Conservation (phyloP, 1,284 basidiomycete species). For the Marasmius oreades region DNA sequence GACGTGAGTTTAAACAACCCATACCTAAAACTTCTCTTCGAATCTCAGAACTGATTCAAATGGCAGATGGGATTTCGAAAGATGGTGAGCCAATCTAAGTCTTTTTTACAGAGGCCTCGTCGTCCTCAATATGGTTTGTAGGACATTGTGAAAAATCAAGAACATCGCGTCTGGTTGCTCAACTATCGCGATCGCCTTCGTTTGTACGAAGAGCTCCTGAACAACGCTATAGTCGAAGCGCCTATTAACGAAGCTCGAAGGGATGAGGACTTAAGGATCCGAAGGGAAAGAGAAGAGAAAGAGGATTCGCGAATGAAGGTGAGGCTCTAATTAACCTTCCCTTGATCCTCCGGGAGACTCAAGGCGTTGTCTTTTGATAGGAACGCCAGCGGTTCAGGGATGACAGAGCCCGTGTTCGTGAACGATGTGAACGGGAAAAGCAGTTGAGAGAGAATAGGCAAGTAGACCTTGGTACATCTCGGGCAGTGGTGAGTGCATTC, state of each 20-base stretch:
- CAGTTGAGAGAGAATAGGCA: background rate
- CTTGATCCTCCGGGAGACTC: background rate
- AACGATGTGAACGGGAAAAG: background rate
- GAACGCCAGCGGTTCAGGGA: background rate
- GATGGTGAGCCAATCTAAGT: background rate
- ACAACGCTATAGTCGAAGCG: background rate
- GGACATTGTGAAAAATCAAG: background rate
- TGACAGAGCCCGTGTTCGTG: background rate
- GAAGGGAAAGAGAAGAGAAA: background rate
- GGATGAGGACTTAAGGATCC: background rate
- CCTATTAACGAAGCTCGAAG: background rate
- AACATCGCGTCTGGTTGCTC: background rate
- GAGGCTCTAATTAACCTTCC: background rate
- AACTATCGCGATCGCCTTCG: background rate
- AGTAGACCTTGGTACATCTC: too few relatives aligned
- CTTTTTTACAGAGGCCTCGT: background rate
- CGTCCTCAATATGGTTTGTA: background rate
- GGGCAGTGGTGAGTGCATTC: too few relatives aligned
- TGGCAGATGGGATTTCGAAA: background rate
- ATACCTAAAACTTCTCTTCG: background rate
- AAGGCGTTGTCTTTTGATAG: background rate
- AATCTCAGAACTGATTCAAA: background rate
- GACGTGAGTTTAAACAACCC: background rate
- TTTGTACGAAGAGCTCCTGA: background rate
- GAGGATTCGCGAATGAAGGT: background rate